Base-by-base conservation (phyloP, 305 asterid species). In the Fraxinus sp. region DNA sequence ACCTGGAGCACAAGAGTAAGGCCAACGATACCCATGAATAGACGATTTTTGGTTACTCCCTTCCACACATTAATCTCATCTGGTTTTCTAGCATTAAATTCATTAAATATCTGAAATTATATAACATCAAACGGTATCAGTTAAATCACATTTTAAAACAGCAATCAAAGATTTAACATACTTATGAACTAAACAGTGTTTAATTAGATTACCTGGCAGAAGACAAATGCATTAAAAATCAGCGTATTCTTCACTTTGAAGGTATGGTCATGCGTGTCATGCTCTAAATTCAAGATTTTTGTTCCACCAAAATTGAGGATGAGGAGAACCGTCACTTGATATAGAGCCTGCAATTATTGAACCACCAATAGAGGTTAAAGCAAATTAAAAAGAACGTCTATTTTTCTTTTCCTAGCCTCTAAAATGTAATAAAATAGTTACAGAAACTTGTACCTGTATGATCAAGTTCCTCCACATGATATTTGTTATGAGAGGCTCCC, bases 401-500 rank as follows among this genome's bases (percentile, higher is more conserved):
- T n/a, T 43, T 36, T 18, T 76, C 79, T 26, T 70, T 74, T 30
- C 74, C 13, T 70, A 43, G 79, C 75, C 37, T 79, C 16, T 32
- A 57, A 84, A 52, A 75, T 55, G 83, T 73, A 68, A 70, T 52
- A 75, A 79, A 20, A 57, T 32, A 7, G 7, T 46, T 30, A 16
- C 7, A 14, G 55, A 55, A 66, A 24, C 9, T 5, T 77, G 20
- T 92, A 95, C 98, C 98, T 96, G 99, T 80, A 96, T 85, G 59
- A 95, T 43, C 88, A 94, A 85, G 86, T 96, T 96, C 91, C 99
- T 91, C 99, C 99, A 96, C 99, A 96, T 94, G 81, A 94, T 91
- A 87, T 96, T 96, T 43, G 99, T 94, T 78, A 96, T 93, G 14
- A 96, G 94, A 83, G 99, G 99, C 85, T 96, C 99, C 97, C 98